Conservation (phyloP, 179 eudicot species). For the Corrigiola litoralis region DNA sequence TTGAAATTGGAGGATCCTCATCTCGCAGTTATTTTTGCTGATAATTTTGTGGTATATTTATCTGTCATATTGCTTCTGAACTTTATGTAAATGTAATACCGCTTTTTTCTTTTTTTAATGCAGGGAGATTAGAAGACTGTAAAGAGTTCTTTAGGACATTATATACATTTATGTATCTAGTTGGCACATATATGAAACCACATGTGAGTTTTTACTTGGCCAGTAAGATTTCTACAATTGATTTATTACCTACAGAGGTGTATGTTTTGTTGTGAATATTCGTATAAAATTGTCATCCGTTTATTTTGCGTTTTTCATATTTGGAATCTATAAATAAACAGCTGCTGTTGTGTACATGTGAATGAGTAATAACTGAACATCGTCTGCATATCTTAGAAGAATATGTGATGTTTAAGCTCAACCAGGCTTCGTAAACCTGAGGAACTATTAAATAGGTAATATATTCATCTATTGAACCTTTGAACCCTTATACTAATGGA, state of each 20-base stretch:
- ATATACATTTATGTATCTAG: constrained; percentile 62
- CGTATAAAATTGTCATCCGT: background rate
- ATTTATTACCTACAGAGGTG: background rate
- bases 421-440: background rate
- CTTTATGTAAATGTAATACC: background rate
- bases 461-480: too few species aligned
- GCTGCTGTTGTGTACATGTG: background rate
- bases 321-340: background rate
- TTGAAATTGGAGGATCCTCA: too few species aligned
- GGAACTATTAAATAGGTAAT: too few species aligned
- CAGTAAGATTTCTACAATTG: background rate
- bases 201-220: constrained; percentile 54
- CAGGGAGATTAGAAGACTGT: constrained; percentile 71
- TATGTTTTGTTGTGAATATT: background rate
- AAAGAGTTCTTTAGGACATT: constrained; percentile 63
- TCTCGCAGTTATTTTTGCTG: too few species aligned
- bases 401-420: background rate
- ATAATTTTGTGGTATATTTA: background rate
- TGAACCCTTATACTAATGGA: too few species aligned
- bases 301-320: background rate
- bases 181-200: constrained; percentile 91
- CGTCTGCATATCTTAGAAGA: background rate
- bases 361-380: background rate
- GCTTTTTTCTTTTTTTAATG: constrained; percentile 14
- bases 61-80: background rate